Evolutionary conservation across 1,284 basidiomycete genomes (phyloP), one percentile per base, ranked within the genome.

Genomic region (Moesziomyces sp.): DNA sequence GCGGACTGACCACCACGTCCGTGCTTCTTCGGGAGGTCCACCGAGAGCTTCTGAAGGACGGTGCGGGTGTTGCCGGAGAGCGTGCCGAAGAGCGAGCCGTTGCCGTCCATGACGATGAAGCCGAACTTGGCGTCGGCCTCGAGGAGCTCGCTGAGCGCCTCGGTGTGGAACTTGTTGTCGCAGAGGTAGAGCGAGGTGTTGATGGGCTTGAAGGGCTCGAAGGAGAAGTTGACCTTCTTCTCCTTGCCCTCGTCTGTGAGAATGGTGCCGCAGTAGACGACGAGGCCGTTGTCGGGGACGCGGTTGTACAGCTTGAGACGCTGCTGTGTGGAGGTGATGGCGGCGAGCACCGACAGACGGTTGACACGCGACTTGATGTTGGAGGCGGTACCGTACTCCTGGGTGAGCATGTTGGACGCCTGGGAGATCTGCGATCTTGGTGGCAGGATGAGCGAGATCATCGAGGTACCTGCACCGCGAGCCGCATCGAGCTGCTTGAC

Each of bases 281-380:
- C 93, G 40, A 99, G 89, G 72, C 96, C 97, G 78, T 99, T 99
- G 24, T 94, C 93, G 3, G 96, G 97, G 0, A 97, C 94, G 70
- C 73, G 58, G 62, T 75, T 93, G 88, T 98, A 99, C 10, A 99
- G 88, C 87, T 99, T 99, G 71, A 99, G 88, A 76, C 95, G 90
- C 80, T 99, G 95, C 86, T 99, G 96, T n/a, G 97, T 98, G 81
- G 93, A 95, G 21, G 96, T 98, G 84, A 99, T 99, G 70, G 97
- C 97, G 48, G 96, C 93, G 51, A 99, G 88, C 26, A 99, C 97
- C 38, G 96, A 99, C 42, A 97, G 89, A 78, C 96, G 90, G 88
- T 99, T 99, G 83, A 99, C 96, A 72, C 97, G 93, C 79, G 94
- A 97, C 86, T 99, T 99, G 89, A 99, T 99, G 87, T 99, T 99